phyloP scores from a whole-genome alignment of 176 grass and related monocot genomes.

The Thalia dealbata region DNA sequence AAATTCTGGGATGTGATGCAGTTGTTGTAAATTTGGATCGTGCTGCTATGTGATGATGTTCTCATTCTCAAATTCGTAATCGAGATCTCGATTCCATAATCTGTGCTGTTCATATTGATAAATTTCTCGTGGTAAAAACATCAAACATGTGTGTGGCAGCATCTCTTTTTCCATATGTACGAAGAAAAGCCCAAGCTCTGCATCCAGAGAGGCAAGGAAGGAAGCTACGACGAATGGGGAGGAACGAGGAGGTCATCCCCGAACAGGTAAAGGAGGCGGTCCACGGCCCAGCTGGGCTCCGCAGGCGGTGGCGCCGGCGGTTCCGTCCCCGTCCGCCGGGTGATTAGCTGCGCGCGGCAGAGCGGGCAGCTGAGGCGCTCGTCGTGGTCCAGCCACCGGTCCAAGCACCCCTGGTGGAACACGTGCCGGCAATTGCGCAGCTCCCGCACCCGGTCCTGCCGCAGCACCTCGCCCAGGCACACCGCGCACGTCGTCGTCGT shows the following conservation, averaged over 20 bases:
- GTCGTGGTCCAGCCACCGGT: conserved; percentile 26
- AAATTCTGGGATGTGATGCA: too few species aligned
- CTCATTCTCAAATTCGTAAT: too few species aligned
- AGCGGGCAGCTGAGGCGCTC: conserved; percentile 22
- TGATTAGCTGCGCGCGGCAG: conserved; percentile 15
- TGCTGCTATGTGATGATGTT: too few species aligned
- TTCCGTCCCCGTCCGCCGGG: too few species aligned
- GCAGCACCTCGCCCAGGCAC: conserved; percentile 11
- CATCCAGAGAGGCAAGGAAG: neutral
- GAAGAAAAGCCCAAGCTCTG: too few species aligned
- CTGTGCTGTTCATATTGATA: too few species aligned
- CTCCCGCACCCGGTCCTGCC: conserved; percentile 15
- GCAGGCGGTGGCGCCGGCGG: neutral
- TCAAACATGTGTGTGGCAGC: too few species aligned
- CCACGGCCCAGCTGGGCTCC: conserved; percentile 22
- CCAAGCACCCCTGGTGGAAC: conserved; percentile 18
- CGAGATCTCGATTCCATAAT: too few species aligned
- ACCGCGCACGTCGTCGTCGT: conserved; percentile 9
- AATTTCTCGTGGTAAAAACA: too few species aligned
- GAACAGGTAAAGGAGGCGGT: conserved; percentile 16
- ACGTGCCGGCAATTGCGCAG: conserved; percentile 20
- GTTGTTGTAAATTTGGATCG: too few species aligned
- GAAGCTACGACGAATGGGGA: neutral
- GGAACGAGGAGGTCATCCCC: conserved; percentile 17
- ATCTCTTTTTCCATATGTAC: too few species aligned